Base-by-base conservation (phyloP, 2,329 filamentous ascomycete species). In the Aspergillus pseudotamarii region DNA sequence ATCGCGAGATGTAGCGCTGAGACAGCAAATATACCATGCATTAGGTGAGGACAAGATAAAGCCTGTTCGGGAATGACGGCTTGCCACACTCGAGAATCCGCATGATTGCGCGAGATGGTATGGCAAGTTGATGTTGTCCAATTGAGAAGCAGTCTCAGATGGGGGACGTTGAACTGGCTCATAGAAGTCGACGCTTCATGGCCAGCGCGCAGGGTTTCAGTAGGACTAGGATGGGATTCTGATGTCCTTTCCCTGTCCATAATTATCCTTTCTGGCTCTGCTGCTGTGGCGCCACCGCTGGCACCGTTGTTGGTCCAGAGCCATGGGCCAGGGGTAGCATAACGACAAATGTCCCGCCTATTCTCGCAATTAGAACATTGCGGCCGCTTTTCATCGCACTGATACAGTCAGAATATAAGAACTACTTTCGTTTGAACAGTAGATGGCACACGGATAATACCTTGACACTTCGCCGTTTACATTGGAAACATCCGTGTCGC, bases 1-100 rank as follows among this genome's bases (percentile, higher is more conserved):
- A 59, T 1, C 56, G 66, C 66, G 2, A 72, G 43, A 56, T 72
- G 71, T 4, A 72, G 48, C 5, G 71, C 71, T 1, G 71, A 71
- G 1, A 72, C 30, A 1, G 69, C 66, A 9, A 72, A 54, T 5
- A 72, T 69, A 6, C 71, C 69, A 38, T 72, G 71, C 68, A 72
- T 68, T 1, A 71, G 59, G 16, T 67, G 68, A 6, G 68, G 69
- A 6, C 61, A 46, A 11, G 60, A 51, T 2, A 72, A 53, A 11
- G 66, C 71, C 41, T 71, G 68, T 41, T 69, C 55, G 2, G 69
- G 55, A 0, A 70, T 61, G 10, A 60, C 32, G 14, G 58, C 59
- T 28, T 68, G 61, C 71, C 69, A 72, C 2, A 72, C 59, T n/a
- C 53, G 43, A 2, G 68, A 66, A 26, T 68, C 59, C 32, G 23